Conservation (phyloP, 169 alveolate genomes). For the Eimeria acervulina region DNA sequence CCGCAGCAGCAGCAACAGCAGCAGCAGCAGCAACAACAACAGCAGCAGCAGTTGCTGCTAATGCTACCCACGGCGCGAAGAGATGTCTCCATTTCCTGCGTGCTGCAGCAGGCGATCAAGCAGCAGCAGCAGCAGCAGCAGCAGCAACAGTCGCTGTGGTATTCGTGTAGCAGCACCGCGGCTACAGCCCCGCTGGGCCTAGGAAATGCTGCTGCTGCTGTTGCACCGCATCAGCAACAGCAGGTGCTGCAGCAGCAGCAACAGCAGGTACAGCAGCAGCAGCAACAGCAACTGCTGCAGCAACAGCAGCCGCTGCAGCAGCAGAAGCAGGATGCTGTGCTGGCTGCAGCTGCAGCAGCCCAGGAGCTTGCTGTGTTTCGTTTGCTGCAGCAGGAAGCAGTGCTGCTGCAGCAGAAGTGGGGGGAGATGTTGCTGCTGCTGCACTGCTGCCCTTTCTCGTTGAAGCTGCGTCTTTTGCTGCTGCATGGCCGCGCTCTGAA, state of each 20-base stretch:
- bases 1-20: not conserved
- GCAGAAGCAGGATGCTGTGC: slow-evolving; percentile 35
- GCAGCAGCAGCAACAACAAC: not conserved
- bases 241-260: slow-evolving; percentile 62
- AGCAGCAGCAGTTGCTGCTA: slow-evolving; percentile 44
- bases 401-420: slow-evolving; percentile 51
- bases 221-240: no score
- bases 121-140: slow-evolving; percentile 42
- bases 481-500: slow-evolving; percentile 43
- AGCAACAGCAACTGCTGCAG: slow-evolving; percentile 73
- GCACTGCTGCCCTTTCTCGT: slow-evolving; percentile 55
- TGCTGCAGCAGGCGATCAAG: slow-evolving; percentile 28
- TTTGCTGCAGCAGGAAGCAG: slow-evolving; percentile 74
- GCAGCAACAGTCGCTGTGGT: slow-evolving; percentile 58
- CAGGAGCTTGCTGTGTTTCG: slow-evolving; percentile 53
- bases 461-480: slow-evolving; percentile 53
- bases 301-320: slow-evolving; percentile 58
- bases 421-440: slow-evolving; percentile 51
- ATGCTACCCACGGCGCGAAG: not conserved
- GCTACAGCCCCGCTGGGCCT: slow-evolving; percentile 37
- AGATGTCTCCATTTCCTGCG: slow-evolving; percentile 9
- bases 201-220: not conserved
- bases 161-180: slow-evolving; percentile 46
- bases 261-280: slow-evolving; percentile 44
- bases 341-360: slow-evolving; percentile 50